Percentiles rank a stretch among this genome's conserved stretches.
phyloP scores from a whole-genome alignment of 2,329 filamentous ascomycete species.

The Aureobasidium leucospermi region DNA sequence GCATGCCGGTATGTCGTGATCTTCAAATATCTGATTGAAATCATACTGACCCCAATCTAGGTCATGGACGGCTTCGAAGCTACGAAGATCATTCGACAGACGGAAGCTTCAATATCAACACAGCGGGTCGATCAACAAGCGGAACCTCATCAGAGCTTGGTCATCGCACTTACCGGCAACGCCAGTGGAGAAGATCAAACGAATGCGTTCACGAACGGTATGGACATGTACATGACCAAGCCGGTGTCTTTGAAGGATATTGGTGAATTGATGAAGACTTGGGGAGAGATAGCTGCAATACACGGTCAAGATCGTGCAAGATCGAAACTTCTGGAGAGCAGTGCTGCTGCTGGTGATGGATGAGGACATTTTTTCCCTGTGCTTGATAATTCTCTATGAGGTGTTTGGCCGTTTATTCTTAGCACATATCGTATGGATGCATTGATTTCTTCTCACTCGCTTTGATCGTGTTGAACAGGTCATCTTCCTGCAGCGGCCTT shows the following conservation, averaged over 20 bases:
- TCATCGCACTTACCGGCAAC: slow-evolving; percentile 21
- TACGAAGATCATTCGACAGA: slow-evolving; percentile 24
- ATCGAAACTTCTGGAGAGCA: not conserved
- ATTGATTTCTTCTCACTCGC: no score
- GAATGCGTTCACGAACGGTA: slow-evolving; percentile 25
- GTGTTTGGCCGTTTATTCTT: no score
- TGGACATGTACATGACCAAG: slow-evolving; percentile 29
- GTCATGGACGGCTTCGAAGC: slow-evolving; percentile 26
- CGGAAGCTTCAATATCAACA: slow-evolving; percentile 22
- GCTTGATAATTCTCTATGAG: no score
- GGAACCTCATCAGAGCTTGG: slow-evolving; percentile 13
- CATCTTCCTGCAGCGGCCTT: no score
- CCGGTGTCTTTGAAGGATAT: slow-evolving; percentile 27
- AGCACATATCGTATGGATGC: no score
- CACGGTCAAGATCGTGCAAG: not conserved
- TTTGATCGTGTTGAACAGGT: no score
- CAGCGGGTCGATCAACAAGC: slow-evolving; percentile 17
- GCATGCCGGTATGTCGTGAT: not conserved
- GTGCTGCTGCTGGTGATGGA: not conserved
- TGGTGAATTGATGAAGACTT: slow-evolving; percentile 30
- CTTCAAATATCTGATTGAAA: no score
- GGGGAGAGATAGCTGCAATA: slow-evolving; percentile 23
- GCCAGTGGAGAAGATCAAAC: slow-evolving; percentile 19
- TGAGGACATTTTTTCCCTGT: not conserved
- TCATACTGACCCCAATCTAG: not conserved